Conservation (phyloP, 2,329 filamentous ascomycete genomes). For the Ascochyta clinopodiicola region DNA sequence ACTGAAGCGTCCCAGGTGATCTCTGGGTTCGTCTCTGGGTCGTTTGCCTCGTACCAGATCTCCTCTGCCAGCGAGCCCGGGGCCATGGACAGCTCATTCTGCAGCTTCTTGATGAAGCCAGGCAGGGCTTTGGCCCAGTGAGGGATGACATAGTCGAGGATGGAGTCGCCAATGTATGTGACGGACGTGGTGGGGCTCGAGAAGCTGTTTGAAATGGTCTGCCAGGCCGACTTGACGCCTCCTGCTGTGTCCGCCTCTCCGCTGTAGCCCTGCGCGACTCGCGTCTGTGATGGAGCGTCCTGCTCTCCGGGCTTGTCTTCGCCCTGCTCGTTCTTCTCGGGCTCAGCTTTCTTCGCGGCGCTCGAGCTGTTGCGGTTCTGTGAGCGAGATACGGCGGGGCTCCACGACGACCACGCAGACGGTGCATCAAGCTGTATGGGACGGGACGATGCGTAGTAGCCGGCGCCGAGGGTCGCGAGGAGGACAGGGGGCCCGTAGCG, state of each 20-base stretch:
- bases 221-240: constrained; percentile 37
- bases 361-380: constrained; percentile 26
- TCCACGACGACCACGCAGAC: constrained; percentile 28
- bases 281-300: constrained; percentile 44
- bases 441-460: constrained; percentile 28
- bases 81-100: constrained; percentile 84
- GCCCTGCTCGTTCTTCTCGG: constrained; percentile 21
- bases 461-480: constrained; percentile 31
- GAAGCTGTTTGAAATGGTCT: constrained; percentile 41
- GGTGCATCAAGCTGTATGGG: constrained; percentile 41
- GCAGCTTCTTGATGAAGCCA: constrained; percentile 79
- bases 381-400: constrained; percentile 5
- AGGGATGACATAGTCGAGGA: constrained; percentile 77
- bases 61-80: constrained; percentile 89
- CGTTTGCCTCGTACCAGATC: constrained; percentile 90
- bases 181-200: constrained; percentile 37
- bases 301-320: constrained; percentile 35
- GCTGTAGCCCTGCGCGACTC: constrained; percentile 33
- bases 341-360: constrained; percentile 26
- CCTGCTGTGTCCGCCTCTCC: constrained; percentile 28
- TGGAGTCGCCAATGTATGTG: constrained; percentile 54
- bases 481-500: constrained; percentile 42
- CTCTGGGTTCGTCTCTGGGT: constrained; percentile 83
- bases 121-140: constrained; percentile 82
- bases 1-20: constrained; percentile 83